A percentile compares a stretch with the other conserved stretches of the same genome.
Conservation (phyloP, 2,329 filamentous ascomycete species). For the Aspergillus floridensis region DNA sequence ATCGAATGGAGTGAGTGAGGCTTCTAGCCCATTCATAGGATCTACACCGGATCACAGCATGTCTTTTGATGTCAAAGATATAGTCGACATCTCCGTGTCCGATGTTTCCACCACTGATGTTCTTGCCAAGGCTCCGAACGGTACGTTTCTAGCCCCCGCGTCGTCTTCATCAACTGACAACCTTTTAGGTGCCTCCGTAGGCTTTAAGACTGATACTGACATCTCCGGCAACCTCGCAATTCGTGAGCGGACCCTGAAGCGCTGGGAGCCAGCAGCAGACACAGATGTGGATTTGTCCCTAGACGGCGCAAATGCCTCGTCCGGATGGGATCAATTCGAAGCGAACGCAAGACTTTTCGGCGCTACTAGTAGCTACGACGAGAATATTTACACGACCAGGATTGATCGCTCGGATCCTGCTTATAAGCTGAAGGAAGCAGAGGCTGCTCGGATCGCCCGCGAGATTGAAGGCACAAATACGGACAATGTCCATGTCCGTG, state of each 20-base stretch:
- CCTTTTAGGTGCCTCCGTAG: slow-evolving; percentile 60
- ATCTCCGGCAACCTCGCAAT: slow-evolving; percentile 73
- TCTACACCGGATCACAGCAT: slow-evolving; percentile 50
- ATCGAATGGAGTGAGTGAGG: slow-evolving; percentile 44
- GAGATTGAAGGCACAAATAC: slow-evolving; percentile 80
- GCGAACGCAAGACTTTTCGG: slow-evolving; percentile 86
- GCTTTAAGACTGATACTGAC: slow-evolving; percentile 82
- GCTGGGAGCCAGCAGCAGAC: slow-evolving; percentile 72
- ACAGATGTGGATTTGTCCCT: slow-evolving; percentile 66
- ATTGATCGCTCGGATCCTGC: slow-evolving; percentile 82
- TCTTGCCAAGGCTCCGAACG: slow-evolving; percentile 55
- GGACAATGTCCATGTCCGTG: slow-evolving; percentile 78
- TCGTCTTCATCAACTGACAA: slow-evolving; percentile 1
- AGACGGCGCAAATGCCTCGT: slow-evolving; percentile 54
- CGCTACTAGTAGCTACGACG: slow-evolving; percentile 84
- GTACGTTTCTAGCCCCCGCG: slow-evolving; percentile 41
- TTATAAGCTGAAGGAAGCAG: slow-evolving; percentile 73
- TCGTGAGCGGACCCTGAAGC: slow-evolving; percentile 73
- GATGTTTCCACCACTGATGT: slow-evolving; percentile 54
- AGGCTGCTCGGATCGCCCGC: slow-evolving; percentile 77
- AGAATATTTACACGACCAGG: slow-evolving; percentile 88
- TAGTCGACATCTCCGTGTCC: slow-evolving; percentile 55
- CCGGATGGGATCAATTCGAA: slow-evolving; percentile 89
- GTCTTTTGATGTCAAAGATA: slow-evolving; percentile 61
- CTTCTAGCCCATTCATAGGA: slow-evolving; percentile 41